A percentile compares a stretch with the other conserved stretches of the same genome.
Conservation (phyloP, 169 alveolate species). For the Eimeria tenella region DNA sequence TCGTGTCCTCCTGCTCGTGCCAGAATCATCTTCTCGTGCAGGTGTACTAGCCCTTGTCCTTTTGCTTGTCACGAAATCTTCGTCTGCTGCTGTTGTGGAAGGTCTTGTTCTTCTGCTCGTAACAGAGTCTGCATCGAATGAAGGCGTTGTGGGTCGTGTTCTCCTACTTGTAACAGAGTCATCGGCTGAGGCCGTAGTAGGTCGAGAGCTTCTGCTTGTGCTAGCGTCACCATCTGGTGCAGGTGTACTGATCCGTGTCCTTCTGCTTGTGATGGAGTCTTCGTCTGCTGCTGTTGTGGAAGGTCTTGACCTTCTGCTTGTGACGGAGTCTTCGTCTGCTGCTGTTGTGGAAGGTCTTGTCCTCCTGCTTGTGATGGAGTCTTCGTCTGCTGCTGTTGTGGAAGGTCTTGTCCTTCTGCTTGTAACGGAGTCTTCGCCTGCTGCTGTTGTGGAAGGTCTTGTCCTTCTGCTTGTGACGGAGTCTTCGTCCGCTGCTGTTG, state of each 20-base stretch:
- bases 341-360: background rate
- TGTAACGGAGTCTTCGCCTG: background rate
- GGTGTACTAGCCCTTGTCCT: background rate
- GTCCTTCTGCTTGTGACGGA: slow-evolving; percentile 26
- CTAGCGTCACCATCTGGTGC: too few relatives aligned
- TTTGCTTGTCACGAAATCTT: background rate
- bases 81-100: background rate
- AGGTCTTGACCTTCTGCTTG: background rate
- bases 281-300: too few relatives aligned
- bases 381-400: background rate
- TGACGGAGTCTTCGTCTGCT: background rate
- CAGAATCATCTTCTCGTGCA: background rate
- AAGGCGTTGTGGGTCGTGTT: background rate
- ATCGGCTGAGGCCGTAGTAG: background rate
- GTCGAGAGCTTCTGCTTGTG: too few relatives aligned
- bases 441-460: background rate
- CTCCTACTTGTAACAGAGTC: slow-evolving; percentile 1
- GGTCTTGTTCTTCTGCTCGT: slow-evolving; percentile 6
- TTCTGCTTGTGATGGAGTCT: too few relatives aligned
- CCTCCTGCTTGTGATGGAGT: background rate
- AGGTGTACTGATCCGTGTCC: too few relatives aligned
- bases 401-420: slow-evolving; percentile 28
- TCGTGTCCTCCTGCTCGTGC: background rate
- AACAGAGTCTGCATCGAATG: background rate
- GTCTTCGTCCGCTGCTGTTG: background rate